Conservation (phyloP, 2,329 filamentous ascomycete genomes). For the Epichloe gansuensis region DNA sequence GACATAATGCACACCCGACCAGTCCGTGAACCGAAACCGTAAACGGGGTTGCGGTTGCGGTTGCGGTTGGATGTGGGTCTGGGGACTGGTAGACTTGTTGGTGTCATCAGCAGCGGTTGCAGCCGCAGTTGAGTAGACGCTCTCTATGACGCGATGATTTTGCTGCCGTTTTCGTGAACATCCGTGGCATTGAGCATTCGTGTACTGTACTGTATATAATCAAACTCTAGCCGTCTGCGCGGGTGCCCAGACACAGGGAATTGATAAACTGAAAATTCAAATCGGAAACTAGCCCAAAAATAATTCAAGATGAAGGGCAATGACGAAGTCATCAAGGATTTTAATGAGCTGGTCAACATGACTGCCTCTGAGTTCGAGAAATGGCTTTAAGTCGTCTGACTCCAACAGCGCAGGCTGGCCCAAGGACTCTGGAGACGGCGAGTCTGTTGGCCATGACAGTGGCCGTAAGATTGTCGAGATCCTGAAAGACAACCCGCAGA, state of each 20-base stretch:
- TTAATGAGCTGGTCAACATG: conserved; percentile 57
- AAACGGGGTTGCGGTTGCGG: background rate
- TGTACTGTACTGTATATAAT: background rate
- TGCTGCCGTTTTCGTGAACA: background rate
- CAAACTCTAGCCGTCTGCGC: background rate
- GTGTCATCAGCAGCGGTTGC: background rate
- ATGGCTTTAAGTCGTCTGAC: conserved; percentile 49
- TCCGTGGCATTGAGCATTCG: background rate
- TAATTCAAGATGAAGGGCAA: conserved; percentile 11
- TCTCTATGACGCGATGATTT: conserved; percentile 6
- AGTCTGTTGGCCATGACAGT: conserved; percentile 51
- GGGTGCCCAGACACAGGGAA: background rate
- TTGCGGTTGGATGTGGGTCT: background rate
- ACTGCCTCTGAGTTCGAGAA: conserved; percentile 43
- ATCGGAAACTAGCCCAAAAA: background rate
- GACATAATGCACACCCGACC: background rate
- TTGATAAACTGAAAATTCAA: background rate
- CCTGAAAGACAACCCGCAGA: conserved; percentile 46
- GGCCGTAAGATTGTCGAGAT: conserved; percentile 52
- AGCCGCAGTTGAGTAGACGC: background rate
- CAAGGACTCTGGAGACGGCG: conserved; percentile 43
- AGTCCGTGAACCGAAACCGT: background rate
- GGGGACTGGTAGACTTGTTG: background rate
- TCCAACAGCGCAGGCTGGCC: conserved; percentile 46
- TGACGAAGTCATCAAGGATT: conserved; percentile 35